Percentiles rank a stretch among this genome's conserved stretches.
These are phyloP conservation scores for Tylopilus cervinicoccineus DNA, from an alignment of 768 basidiomycete genomes.

Conservation along the genomic window DNA sequence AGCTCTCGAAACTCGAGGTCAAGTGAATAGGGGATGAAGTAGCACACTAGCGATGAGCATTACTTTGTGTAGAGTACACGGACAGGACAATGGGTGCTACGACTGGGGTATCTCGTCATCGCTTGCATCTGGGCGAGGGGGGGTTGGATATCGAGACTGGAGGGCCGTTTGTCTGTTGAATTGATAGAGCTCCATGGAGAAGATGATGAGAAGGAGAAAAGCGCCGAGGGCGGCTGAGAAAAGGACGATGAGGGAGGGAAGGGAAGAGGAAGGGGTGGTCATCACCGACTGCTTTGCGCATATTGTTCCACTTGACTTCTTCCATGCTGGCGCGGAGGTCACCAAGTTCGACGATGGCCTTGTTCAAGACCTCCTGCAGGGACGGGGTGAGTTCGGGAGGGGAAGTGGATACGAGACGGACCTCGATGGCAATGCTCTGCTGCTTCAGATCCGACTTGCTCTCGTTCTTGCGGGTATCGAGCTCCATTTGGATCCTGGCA, in stretches of 20 bases:
- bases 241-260: background rate
- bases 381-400: background rate
- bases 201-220: conserved; percentile 66
- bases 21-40: conserved; percentile 27
- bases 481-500: conserved; percentile 88
- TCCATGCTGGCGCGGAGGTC: conserved; percentile 80
- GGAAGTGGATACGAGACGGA: conserved; percentile 23
- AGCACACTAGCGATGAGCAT: background rate
- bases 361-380: conserved; percentile 67
- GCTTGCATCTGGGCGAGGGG: background rate
- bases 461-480: conserved; percentile 92
- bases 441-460: conserved; percentile 78
- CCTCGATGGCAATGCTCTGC: conserved; percentile 83
- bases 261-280: conserved; percentile 7
- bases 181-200: conserved; percentile 62
- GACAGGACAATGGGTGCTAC: conserved; percentile 10
- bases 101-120: conserved; percentile 12
- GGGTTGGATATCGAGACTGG: background rate
- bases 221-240: conserved; percentile 54
- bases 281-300: conserved; percentile 77
- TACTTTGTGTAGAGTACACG: background rate
- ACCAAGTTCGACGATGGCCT: conserved; percentile 66
- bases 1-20: conserved; percentile 57
- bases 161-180: conserved; percentile 36
- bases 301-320: conserved; percentile 86